These are phyloP conservation scores for Ostreobium quekettii DNA, from an alignment of 139 green algal genomes.

Conservation along the genomic window DNA sequence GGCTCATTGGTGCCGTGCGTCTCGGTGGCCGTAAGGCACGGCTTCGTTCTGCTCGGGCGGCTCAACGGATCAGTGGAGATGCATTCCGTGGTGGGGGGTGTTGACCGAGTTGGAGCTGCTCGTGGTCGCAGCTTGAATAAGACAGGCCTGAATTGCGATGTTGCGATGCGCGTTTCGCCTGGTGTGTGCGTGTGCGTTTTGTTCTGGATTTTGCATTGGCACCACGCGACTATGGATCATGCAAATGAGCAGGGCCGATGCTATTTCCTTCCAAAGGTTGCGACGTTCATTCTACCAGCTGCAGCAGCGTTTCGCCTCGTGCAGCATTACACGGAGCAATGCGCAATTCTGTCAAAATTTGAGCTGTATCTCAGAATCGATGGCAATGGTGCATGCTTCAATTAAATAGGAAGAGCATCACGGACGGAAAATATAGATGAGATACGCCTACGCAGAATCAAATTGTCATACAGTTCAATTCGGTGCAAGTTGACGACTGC, in stretches of 20 bases:
- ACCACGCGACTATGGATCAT: background rate
- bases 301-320: too few species aligned
- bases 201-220: background rate
- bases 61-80: constrained; percentile 25
- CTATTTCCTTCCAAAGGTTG: background rate
- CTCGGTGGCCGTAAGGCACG: constrained; percentile 27
- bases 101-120: background rate
- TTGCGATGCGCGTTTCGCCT: background rate
- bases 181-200: background rate
- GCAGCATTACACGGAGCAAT: too few species aligned
- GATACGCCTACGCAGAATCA: too few species aligned
- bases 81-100: constrained; percentile 28
- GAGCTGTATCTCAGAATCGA: too few species aligned
- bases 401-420: too few species aligned
- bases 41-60: constrained; percentile 26
- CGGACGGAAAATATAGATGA: too few species aligned
- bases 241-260: background rate
- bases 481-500: too few species aligned
- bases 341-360: too few species aligned
- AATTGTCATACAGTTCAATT: too few species aligned
- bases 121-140: background rate
- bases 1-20: constrained; percentile 16
- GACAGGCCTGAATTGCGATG: background rate
- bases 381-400: too few species aligned
- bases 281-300: too few species aligned